Evolutionary conservation across 257 asterid genomes (phyloP).

Genomic region (Solanum okadae): DNA sequence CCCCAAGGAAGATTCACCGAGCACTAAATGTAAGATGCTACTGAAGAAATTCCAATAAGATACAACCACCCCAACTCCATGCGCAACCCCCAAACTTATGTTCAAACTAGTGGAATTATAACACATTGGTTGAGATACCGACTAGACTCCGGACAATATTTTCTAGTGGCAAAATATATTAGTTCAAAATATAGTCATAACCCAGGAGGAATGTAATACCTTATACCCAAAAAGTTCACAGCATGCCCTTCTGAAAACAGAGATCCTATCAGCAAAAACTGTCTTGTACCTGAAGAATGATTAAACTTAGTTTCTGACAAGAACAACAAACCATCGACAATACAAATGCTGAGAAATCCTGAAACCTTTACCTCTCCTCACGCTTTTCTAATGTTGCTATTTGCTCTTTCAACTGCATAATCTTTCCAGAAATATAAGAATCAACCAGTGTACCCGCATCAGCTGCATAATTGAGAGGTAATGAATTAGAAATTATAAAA

Average conservation of each 20-base stretch:
- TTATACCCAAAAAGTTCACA: conserved; percentile 97
- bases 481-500: conserved; percentile 1
- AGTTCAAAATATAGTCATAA: background rate
- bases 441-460: conserved; percentile 86
- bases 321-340: conserved; percentile 10
- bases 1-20: background rate
- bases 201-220: conserved; percentile 36
- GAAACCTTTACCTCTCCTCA: conserved; percentile 71
- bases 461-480: conserved; percentile 33
- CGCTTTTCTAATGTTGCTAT: conserved; percentile 96
- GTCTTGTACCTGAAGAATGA: conserved; percentile 61
- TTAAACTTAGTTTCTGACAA: conserved; percentile 17
- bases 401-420: conserved; percentile 89
- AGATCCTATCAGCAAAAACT: conserved; percentile 91
- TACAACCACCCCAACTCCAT: background rate
- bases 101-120: background rate
- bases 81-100: background rate
- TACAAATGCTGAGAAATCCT: conserved; percentile 3
- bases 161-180: background rate
- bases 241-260: conserved; percentile 97
- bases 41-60: background rate
- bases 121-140: background rate
- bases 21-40: background rate
- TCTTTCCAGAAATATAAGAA: conserved; percentile 77
- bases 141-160: background rate